Percentiles rank a stretch among this genome's conserved stretches.
Evolutionary conservation across 2,329 filamentous ascomycete genomes (phyloP).

Genomic region (Fonsecaea pugnacius): DNA sequence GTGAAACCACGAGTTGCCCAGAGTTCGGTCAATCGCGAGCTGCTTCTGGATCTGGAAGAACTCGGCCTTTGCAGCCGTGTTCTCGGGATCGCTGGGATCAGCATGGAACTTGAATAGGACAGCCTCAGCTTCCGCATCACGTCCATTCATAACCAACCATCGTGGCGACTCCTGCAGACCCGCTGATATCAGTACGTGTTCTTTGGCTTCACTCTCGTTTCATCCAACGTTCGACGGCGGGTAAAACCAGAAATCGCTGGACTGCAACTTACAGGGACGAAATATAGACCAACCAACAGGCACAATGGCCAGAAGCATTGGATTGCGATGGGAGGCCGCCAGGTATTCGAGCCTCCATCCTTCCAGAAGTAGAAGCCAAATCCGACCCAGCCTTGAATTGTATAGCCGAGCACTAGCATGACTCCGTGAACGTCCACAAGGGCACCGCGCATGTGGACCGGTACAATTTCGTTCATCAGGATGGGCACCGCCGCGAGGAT

Average conservation of each 20-base stretch:
- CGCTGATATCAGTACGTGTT: background rate
- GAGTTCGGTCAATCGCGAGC: conserved; percentile 32
- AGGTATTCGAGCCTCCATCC: conserved; percentile 31
- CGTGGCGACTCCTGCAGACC: conserved; percentile 22
- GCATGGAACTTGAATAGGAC: conserved; percentile 31
- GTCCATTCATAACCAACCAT: conserved; percentile 35
- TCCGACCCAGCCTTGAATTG: conserved; percentile 33
- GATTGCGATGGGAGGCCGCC: conserved; percentile 33
- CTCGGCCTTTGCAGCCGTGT: conserved; percentile 30
- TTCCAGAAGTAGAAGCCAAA: conserved; percentile 36
- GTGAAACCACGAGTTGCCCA: conserved; percentile 31
- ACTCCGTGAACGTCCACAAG: conserved; percentile 34
- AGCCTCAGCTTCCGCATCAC: conserved; percentile 32
- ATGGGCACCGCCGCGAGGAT: conserved; percentile 34
- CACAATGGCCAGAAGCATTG: conserved; percentile 31
- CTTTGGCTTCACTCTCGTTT: no score
- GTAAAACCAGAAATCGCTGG: background rate
- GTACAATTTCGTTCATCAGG: conserved; percentile 35
- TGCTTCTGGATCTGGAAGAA: conserved; percentile 36
- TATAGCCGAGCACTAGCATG: conserved; percentile 31
- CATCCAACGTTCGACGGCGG: background rate
- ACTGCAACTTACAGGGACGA: conserved; percentile 29
- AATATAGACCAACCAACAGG: conserved; percentile 31
- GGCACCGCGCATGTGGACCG: conserved; percentile 30
- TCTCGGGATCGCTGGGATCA: conserved; percentile 23